Evolutionary conservation across 139 green algal species (phyloP).

Genomic region (Chlamydomonas sphaeroides): DNA sequence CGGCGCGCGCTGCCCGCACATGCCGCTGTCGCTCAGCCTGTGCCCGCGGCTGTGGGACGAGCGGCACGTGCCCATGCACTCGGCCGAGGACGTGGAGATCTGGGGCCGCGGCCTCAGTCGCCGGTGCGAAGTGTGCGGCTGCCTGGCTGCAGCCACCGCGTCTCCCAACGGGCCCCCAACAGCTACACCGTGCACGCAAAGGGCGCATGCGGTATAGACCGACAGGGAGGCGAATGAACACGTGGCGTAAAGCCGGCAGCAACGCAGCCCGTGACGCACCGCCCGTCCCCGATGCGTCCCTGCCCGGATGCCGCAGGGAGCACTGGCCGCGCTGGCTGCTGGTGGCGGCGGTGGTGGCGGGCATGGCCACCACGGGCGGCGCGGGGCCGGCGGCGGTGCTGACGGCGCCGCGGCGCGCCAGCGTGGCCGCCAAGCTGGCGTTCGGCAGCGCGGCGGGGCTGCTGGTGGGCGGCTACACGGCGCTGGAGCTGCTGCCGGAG

Average conservation of each 20-base stretch:
- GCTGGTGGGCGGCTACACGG: slow-evolving; percentile 85
- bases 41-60: slow-evolving; percentile 92
- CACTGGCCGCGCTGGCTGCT: slow-evolving; percentile 93
- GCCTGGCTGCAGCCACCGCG: no score
- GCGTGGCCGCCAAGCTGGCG: slow-evolving; percentile 25
- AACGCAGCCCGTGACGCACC: no score
- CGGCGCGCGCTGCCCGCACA: slow-evolving; percentile 78
- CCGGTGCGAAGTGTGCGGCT: no score
- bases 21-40: slow-evolving; percentile 83
- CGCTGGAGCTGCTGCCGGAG: slow-evolving; percentile 85
- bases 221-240: no score
- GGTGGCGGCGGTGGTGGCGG: slow-evolving; percentile 51
- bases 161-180: no score
- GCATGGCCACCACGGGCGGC: slow-evolving; percentile 8
- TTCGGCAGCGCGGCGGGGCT: slow-evolving; percentile 47
- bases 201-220: no score
- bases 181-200: no score
- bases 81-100: slow-evolving; percentile 86
- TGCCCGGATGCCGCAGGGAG: slow-evolving; percentile 7
- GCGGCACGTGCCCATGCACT: slow-evolving; percentile 82
- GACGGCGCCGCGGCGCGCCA: not conserved
- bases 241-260: no score
- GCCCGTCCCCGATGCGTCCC: not conserved
- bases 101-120: slow-evolving; percentile 74
- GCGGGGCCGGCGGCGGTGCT: not conserved